phyloP scores from a whole-genome alignment of 441 rosid genomes.

The Populus trichocarpa region DNA sequence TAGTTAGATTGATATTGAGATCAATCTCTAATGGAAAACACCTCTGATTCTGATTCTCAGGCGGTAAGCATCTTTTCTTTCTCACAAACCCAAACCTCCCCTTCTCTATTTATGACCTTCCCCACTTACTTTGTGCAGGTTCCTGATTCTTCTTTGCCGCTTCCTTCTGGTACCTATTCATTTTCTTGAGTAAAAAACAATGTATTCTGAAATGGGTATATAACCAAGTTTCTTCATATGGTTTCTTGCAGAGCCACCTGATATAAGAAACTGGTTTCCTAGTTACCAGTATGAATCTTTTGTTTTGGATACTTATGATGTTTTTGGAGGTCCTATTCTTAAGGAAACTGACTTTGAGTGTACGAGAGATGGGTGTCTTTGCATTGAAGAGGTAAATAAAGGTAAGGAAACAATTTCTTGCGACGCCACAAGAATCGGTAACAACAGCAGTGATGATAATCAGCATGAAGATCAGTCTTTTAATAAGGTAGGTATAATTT shows the following conservation, averaged over 20 bases:
- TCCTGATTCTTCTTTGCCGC: not conserved
- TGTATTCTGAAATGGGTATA: not conserved
- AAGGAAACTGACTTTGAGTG: constrained; percentile 13
- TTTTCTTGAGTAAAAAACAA: not conserved
- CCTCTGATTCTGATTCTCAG: not conserved
- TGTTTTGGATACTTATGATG: constrained; percentile 32
- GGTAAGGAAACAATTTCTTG: constrained; percentile 15
- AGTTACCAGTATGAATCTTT: constrained; percentile 43
- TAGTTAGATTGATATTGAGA: too few relatives aligned
- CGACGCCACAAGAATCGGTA: constrained; percentile 8
- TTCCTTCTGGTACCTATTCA: not conserved
- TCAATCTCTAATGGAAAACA: too few relatives aligned
- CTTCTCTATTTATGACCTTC: not conserved
- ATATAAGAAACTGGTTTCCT: constrained; percentile 49
- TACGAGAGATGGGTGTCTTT: not conserved
- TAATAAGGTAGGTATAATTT: constrained; percentile 21
- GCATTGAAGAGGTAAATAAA: constrained; percentile 1
- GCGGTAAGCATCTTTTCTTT: not conserved
- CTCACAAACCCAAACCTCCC: not conserved
- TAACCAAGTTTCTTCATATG: not conserved
- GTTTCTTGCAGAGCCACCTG: constrained; percentile 45
- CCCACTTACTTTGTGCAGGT: not conserved
- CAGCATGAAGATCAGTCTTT: constrained; percentile 3
- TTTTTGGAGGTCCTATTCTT: constrained; percentile 14
- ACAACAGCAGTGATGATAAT: not conserved